Conservation (phyloP, 2,329 filamentous ascomycete genomes). For the Lachnellula subtilissima region DNA sequence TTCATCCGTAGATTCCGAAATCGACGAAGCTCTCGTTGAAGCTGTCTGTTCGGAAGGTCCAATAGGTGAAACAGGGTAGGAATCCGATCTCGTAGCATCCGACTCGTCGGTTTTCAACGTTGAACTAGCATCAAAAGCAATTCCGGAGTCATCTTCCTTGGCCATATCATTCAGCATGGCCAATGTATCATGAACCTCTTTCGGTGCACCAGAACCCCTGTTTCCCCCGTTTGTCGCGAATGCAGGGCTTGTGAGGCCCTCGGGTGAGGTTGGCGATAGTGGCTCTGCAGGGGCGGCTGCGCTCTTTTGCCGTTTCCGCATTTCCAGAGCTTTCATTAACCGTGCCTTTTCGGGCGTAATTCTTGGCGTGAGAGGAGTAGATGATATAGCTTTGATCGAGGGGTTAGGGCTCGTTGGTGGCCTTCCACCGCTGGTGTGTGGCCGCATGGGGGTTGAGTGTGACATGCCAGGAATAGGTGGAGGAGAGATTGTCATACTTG, state of each 20-base stretch:
- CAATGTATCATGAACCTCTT: constrained; percentile 23
- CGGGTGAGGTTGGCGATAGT: constrained; percentile 2
- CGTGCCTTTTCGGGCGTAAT: constrained; percentile 87
- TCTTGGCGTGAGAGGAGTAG: constrained; percentile 33
- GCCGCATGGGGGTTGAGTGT: constrained; percentile 24
- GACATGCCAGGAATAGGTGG: constrained; percentile 24
- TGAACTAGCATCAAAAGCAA: constrained; percentile 45
- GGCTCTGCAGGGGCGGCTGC: constrained; percentile 11
- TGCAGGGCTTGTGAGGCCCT: constrained; percentile 5
- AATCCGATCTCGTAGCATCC: constrained; percentile 45
- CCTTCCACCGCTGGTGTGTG: constrained; percentile 31
- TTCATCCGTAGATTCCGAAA: constrained; percentile 60
- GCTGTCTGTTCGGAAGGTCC: constrained; percentile 51
- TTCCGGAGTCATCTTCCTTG: constrained; percentile 46
- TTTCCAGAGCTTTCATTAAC: constrained; percentile 88
- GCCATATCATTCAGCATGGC: constrained; percentile 31
- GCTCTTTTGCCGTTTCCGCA: constrained; percentile 75
- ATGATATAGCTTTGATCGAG: constrained; percentile 18
- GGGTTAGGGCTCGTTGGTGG: constrained; percentile 30
- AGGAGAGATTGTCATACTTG: constrained; percentile 27
- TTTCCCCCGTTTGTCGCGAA: background rate
- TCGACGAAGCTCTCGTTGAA: constrained; percentile 59
- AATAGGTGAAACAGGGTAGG: constrained; percentile 52
- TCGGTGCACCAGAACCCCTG: constrained; percentile 11
- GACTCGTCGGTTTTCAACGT: constrained; percentile 33